These are phyloP conservation scores for Botrytis elliptica DNA, from an alignment of 2,329 filamentous ascomycete species.

Conservation along the genomic window DNA sequence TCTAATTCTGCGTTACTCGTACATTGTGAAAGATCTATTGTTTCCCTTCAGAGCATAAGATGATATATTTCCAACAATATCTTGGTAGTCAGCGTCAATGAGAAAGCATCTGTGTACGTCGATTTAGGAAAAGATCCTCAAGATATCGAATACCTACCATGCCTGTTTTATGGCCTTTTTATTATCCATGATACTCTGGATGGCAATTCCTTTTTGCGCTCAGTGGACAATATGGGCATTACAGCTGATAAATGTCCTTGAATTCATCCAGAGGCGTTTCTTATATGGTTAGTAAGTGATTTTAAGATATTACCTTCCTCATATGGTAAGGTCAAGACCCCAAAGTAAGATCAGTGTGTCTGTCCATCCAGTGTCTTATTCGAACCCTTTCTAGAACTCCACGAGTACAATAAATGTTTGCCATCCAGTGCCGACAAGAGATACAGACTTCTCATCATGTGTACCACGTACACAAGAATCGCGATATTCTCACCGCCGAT, in stretches of 20 bases:
- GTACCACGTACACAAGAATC: neutral
- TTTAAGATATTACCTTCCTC: neutral
- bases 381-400: neutral
- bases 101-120: neutral
- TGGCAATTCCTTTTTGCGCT: neutral
- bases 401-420: neutral
- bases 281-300: neutral
- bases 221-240: neutral
- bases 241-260: neutral
- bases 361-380: neutral
- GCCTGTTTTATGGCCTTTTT: neutral
- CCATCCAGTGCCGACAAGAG: neutral
- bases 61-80: neutral
- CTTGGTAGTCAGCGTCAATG: neutral
- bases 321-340: neutral
- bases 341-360: neutral
- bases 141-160: neutral
- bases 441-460: neutral
- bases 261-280: conserved; percentile 2
- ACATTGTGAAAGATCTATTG: neutral
- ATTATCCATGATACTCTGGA: neutral
- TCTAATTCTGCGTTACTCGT: neutral
- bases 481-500: neutral
- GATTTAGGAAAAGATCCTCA: neutral
- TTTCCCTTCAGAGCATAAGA: neutral